Base-by-base conservation (phyloP, 495 filamentous ascomycete species). In the Aspergillus nanangensis region DNA sequence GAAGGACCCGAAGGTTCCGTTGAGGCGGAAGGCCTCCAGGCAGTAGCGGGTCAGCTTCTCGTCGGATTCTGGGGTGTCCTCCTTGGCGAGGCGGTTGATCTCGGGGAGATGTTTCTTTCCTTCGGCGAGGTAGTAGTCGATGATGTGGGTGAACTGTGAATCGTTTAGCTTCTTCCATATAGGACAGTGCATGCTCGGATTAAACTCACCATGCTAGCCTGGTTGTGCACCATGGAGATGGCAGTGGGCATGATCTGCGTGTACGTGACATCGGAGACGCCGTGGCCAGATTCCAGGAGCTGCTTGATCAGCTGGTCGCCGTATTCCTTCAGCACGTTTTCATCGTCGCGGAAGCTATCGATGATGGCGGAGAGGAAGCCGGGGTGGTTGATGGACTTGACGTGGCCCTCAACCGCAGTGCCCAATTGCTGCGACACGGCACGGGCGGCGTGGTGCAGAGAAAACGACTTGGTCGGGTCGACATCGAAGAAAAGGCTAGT, bases 71-170 rank as follows among this genome's bases (percentile, higher is more conserved):
- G 57, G 40, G 10, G 61, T 69, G 20, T 76, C 62, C 21, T 58
- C 40, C 45, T 77, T 72, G 51, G 74, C 77, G 19, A 83, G 66
- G 8, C 62, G 63, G 57, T 80, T 71, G 54, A 90, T 75, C 23
- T 78, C 77, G 2, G 77, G 67, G 5, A 83, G 61, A 51, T 88
- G 72, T 19, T 64, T 38, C 31, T 72, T 67, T 46, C 80, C 79
- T 11, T 75, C 68, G 1, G 74, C 76, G 21, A 90, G 69, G 68
- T 88, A 94, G 70, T 81, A 91, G 57, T 94, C 88, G 9, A 92
- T 74, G 9, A 87, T 75, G 64, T 88, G 84, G 8, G 86, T 82
- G 52, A 93, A 85, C 65, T 69, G 39, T 24, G 11, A 23, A 41
- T n/a, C 13, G 15, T 29, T 48, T 5, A 48, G 45, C 35, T 13